Base-by-base conservation (phyloP, 257 asterid species). In the Salvia rosmarinus region DNA sequence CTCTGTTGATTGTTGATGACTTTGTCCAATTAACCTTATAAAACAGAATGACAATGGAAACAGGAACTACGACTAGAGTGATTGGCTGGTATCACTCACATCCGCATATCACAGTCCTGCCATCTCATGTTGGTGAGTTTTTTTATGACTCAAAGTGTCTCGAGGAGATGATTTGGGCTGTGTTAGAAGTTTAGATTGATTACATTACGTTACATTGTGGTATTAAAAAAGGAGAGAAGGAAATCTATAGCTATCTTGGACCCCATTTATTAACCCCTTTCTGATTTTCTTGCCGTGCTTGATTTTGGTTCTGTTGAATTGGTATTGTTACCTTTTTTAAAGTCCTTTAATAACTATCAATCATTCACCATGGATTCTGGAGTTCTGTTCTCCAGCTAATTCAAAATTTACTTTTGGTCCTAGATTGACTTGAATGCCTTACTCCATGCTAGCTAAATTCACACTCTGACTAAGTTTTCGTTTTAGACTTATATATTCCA, bases 71-170 rank as follows among this genome's bases (percentile, higher is more conserved):
- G 40, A 95, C 98, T 72, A 82, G 99, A 79, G 99, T 95, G 84
- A 95, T 95, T 83, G 99, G 99, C 34, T 95, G 99, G 99, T 95
- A 95, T 80, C 99, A 95, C 71, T 95, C 99, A 61, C 99, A 95
- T 82, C 99, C 99, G 79, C 98, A 95, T 79, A 95, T 95, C 62
- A 95, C 99, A 2, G 99, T 95, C 72, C 98, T 92, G 37, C 99
- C 99, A 44, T 95, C 99, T 23, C 99, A 95, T 72, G 97, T 95
- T 63, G 99, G 99, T 95, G 82, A 85, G 99, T 69, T 64, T 71
- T 21, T 59, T 8, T 69, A 52, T 51, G 37, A 21, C 30, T 46
- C 50, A 9, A 44, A 47, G 16, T 54, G 49, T 25, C 64, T 12
- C 14, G 17, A 47, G 34, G 12, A n/a, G 49, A 32, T 61, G 20